These are phyloP conservation scores for Suhomyces chickasaworum DNA, from an alignment of 1,139 yeast genomes.

Conservation along the genomic window DNA sequence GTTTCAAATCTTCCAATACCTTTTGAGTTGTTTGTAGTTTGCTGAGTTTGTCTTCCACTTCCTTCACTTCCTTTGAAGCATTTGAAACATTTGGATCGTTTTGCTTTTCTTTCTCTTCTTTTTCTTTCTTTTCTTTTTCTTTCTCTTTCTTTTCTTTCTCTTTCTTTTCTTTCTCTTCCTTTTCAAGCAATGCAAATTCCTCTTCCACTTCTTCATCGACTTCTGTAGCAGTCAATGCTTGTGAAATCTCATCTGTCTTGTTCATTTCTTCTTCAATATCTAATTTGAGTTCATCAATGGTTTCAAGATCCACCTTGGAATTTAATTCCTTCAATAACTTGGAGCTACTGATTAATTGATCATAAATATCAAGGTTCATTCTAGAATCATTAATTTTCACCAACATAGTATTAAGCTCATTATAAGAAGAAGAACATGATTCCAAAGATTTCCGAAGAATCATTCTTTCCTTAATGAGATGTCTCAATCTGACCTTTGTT, in stretches of 20 bases:
- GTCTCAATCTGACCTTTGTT: slow-evolving; percentile 9
- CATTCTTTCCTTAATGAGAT: slow-evolving; percentile 12
- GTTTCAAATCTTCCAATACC: slow-evolving; percentile 3
- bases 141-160: neutral
- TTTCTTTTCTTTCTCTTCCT: slow-evolving; percentile 2
- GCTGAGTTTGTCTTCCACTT: neutral
- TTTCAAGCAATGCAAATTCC: slow-evolving; percentile 15
- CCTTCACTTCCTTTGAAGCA: neutral
- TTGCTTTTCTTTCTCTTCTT: neutral
- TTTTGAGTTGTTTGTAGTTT: neutral
- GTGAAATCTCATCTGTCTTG: slow-evolving; percentile 27
- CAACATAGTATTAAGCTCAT: slow-evolving; percentile 41
- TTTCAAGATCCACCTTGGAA: slow-evolving; percentile 29
- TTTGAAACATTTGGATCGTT: too few species aligned
- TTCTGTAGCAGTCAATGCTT: slow-evolving; percentile 30
- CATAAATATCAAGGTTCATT: slow-evolving; percentile 40
- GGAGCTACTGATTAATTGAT: slow-evolving; percentile 40
- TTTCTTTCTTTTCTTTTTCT: neutral
- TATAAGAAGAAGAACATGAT: slow-evolving; percentile 32
- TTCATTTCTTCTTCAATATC: slow-evolving; percentile 46
- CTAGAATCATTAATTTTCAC: slow-evolving; percentile 51
- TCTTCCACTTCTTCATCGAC: slow-evolving; percentile 24
- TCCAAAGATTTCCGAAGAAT: slow-evolving; percentile 20
- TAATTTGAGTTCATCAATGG: slow-evolving; percentile 37
- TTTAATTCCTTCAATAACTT: slow-evolving; percentile 38